phyloP scores from a whole-genome alignment of 495 filamentous ascomycete genomes.

The Neurospora sp. region DNA sequence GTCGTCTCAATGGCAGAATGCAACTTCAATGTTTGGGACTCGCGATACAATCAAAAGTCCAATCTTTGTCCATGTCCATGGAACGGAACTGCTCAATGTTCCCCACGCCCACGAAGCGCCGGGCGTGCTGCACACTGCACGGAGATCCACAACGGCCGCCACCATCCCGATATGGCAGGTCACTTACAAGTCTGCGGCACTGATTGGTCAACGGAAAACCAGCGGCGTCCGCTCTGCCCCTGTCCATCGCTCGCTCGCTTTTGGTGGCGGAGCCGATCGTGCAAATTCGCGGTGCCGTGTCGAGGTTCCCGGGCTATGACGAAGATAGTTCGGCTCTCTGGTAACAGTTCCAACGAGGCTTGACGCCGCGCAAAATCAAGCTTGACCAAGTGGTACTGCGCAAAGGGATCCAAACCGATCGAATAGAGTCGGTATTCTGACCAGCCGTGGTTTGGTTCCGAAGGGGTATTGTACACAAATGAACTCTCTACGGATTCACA shows the following conservation, averaged over 20 bases:
- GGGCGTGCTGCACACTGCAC: not conserved
- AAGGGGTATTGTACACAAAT: not conserved
- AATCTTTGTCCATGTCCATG: not conserved
- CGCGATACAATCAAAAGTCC: not conserved
- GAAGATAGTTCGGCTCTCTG: not conserved
- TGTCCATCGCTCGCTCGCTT: not conserved
- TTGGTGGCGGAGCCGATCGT: not conserved
- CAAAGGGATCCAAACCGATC: not conserved
- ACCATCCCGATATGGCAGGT: slow-evolving; percentile 7
- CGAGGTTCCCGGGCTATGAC: not conserved
- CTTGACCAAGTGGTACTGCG: not conserved
- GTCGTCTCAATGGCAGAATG: not conserved
- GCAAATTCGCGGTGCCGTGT: not conserved
- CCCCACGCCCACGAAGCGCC: not conserved
- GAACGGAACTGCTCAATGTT: not conserved
- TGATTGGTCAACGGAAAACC: slow-evolving; percentile 2
- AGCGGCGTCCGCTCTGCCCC: not conserved
- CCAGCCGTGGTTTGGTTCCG: not conserved
- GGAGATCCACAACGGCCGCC: not conserved
- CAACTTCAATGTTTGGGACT: not conserved
- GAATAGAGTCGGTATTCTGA: not conserved
- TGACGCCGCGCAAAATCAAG: not conserved
- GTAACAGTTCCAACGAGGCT: not conserved
- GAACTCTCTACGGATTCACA: not conserved
- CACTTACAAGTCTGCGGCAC: not conserved